Percentiles rank a stretch among this genome's conserved stretches.
phyloP scores from a whole-genome alignment of 2,329 filamentous ascomycete species.

The Pezicula carpinea region DNA sequence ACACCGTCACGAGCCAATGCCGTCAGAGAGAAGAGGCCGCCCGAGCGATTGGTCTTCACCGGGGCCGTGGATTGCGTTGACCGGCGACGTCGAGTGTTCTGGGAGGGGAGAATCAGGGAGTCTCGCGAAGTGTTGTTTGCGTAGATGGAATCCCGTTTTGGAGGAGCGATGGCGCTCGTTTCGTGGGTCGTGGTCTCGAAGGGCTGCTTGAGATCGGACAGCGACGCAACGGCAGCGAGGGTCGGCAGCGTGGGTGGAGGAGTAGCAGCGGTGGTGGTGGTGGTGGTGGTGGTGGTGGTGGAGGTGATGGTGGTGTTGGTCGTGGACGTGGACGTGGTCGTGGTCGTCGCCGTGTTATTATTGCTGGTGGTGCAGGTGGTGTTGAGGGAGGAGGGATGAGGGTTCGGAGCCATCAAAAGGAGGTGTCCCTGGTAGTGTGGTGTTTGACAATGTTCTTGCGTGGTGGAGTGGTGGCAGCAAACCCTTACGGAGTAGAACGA shows the following conservation, averaged over 20 bases:
- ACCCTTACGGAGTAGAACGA: background rate
- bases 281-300: background rate
- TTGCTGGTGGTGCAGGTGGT: background rate
- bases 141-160: background rate
- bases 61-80: conserved; percentile 12
- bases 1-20: conserved; percentile 27
- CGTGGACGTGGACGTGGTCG: background rate
- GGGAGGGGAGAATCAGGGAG: background rate
- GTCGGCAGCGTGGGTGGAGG: background rate
- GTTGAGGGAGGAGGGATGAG: background rate
- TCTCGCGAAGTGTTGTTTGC: background rate
- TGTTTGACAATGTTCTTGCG: background rate
- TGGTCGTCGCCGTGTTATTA: background rate
- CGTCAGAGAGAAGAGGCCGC: conserved; percentile 23
- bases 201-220: background rate
- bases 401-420: background rate
- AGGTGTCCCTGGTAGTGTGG: background rate
- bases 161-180: no score
- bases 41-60: conserved; percentile 16
- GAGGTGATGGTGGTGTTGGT: background rate
- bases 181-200: background rate
- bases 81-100: conserved; percentile 19
- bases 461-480: no score
- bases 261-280: background rate
- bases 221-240: background rate